These are phyloP conservation scores for Styphnolobium japonicum DNA, from an alignment of 306 rosid species.

Conservation along the genomic window DNA sequence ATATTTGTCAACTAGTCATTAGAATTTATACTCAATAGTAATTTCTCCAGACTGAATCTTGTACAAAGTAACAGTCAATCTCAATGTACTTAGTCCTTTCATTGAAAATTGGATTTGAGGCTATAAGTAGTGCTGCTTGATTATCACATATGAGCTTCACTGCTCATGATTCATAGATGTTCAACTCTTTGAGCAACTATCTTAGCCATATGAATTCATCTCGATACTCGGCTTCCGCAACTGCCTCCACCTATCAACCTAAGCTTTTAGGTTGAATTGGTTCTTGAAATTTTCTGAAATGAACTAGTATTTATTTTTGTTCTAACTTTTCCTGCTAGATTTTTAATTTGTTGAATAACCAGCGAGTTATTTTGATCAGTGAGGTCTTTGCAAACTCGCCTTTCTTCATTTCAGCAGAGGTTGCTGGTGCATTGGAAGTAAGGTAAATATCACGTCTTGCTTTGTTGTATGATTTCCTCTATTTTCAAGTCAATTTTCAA, in stretches of 20 bases:
- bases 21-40: too few species aligned
- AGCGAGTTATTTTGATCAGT: constrained; percentile 44
- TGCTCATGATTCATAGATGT: neutral
- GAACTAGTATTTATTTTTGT: neutral
- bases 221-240: neutral
- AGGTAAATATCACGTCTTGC: constrained; percentile 42
- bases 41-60: neutral
- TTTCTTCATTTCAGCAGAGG: constrained; percentile 92
- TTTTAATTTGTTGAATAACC: constrained; percentile 27
- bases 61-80: neutral
- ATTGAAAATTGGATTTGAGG: neutral
- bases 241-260: neutral
- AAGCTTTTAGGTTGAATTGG: neutral
- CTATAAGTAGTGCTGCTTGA: neutral
- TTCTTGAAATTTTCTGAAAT: neutral
- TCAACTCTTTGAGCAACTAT: neutral
- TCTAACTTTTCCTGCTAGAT: constrained; percentile 6
- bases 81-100: neutral
- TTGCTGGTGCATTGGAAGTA: constrained; percentile 62
- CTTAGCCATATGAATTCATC: neutral
- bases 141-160: too few species aligned
- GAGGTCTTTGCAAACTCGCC: constrained; percentile 91
- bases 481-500: constrained; percentile 2
- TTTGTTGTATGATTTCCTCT: neutral
- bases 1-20: neutral